These are phyloP conservation scores for Pichia sp. DNA, from an alignment of 1,139 yeast species.

Conservation along the genomic window DNA sequence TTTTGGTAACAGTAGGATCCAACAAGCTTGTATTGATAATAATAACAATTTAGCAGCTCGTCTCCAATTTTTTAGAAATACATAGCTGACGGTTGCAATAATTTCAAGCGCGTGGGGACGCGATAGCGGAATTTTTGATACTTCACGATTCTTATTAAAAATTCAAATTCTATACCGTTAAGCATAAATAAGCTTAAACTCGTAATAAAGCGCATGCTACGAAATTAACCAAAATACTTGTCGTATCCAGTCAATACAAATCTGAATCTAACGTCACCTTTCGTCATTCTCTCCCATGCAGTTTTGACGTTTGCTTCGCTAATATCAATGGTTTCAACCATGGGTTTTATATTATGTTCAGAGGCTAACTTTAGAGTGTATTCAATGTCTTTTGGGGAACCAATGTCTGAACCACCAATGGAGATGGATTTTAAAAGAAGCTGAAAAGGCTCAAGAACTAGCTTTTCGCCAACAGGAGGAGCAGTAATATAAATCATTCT, in stretches of 20 bases:
- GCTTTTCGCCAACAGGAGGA: conserved; percentile 30
- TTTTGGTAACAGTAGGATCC: no score
- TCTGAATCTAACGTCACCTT: conserved; percentile 57
- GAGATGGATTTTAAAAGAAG: conserved; percentile 26
- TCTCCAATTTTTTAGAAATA: no score
- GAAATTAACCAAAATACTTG: conserved; percentile 11
- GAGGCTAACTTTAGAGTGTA: conserved; percentile 50
- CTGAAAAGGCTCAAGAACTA: conserved; percentile 23
- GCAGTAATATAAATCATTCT: conserved; percentile 38
- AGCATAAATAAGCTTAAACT: no score
- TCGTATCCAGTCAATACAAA: conserved; percentile 55
- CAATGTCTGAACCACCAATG: conserved; percentile 33
- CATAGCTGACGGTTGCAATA: no score
- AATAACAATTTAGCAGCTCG: no score
- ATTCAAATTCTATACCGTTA: no score
- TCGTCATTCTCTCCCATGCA: conserved; percentile 41
- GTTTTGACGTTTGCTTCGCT: conserved; percentile 39
- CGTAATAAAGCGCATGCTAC: no score
- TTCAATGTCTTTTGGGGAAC: conserved; percentile 40
- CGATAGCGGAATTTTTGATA: no score
- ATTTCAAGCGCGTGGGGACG: no score
- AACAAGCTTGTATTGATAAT: no score
- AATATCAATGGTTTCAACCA: conserved; percentile 51
- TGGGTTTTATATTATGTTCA: conserved; percentile 41
- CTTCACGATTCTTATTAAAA: no score